These are phyloP conservation scores for Paracamarosporium sp. DNA, from an alignment of 2,329 filamentous ascomycete species.

Conservation along the genomic window DNA sequence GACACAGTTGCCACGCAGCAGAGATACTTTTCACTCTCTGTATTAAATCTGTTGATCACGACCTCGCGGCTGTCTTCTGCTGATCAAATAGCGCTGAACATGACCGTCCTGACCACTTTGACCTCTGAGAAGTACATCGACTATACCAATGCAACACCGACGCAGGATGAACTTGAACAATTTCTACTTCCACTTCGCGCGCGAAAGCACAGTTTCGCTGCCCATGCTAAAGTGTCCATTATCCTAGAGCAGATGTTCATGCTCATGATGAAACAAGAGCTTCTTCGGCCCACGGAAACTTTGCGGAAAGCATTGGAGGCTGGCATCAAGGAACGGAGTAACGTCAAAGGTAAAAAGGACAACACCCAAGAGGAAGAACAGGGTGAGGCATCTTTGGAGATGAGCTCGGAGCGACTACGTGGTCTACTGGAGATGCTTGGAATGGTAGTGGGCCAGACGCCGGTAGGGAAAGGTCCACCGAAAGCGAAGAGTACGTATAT, in stretches of 20 bases:
- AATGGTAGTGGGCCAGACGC: constrained; percentile 16
- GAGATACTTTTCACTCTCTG: constrained; percentile 60
- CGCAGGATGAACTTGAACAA: constrained; percentile 36
- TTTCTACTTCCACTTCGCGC: constrained; percentile 33
- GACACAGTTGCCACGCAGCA: constrained; percentile 59
- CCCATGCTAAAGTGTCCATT: constrained; percentile 44
- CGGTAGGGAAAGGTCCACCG: not conserved
- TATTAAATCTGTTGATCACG: constrained; percentile 64
- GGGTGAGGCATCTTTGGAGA: constrained; percentile 40
- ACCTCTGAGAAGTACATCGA: constrained; percentile 30
- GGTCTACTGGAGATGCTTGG: constrained; percentile 43
- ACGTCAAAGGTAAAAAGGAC: constrained; percentile 53
- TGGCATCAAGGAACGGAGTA: constrained; percentile 60
- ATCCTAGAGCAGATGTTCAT: constrained; percentile 42
- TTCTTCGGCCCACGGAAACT: constrained; percentile 23
- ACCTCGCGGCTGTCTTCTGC: constrained; percentile 52
- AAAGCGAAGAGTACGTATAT: constrained; percentile 5
- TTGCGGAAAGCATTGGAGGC: constrained; percentile 56
- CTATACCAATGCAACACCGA: constrained; percentile 30
- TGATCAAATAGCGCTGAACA: constrained; percentile 56
- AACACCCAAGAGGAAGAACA: constrained; percentile 45
- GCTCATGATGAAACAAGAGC: constrained; percentile 34
- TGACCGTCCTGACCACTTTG: constrained; percentile 39
- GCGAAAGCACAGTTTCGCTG: constrained; percentile 32
- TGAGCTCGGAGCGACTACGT: constrained; percentile 42